phyloP scores from a whole-genome alignment of 352 stramenopile genomes.

The Phytopythium cucurbitacearum region DNA sequence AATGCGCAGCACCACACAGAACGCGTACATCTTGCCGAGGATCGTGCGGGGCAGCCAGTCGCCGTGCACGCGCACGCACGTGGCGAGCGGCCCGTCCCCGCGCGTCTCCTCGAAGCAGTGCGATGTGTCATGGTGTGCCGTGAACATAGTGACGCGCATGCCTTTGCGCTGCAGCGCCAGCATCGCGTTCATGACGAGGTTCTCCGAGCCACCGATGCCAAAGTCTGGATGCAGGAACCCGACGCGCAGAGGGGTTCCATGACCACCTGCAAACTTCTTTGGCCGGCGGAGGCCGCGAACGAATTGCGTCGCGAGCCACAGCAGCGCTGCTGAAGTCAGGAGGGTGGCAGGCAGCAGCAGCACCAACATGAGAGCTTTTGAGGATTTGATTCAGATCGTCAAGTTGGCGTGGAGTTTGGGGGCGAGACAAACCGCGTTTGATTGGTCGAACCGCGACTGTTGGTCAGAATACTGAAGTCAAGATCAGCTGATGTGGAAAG shows the following conservation, averaged over 20 bases:
- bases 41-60: constrained; percentile 93
- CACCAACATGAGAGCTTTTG: too few species aligned
- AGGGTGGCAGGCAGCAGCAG: too few species aligned
- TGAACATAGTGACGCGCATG: constrained; percentile 91
- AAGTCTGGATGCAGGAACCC: constrained; percentile 98
- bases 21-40: constrained; percentile 83
- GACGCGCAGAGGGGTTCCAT: constrained; percentile 40
- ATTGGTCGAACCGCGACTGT: too few species aligned
- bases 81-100: constrained; percentile 66
- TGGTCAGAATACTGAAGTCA: too few species aligned
- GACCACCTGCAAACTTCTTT: too few species aligned
- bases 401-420: too few species aligned
- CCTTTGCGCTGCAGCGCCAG: constrained; percentile 82
- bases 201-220: constrained; percentile 96
- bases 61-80: constrained; percentile 88
- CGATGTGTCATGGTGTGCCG: constrained; percentile 92
- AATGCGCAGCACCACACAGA: constrained; percentile 93
- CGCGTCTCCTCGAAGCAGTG: constrained; percentile 96
- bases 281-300: too few species aligned
- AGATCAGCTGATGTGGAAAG: too few species aligned
- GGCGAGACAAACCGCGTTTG: too few species aligned
- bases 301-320: too few species aligned
- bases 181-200: constrained; percentile 90
- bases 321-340: too few species aligned
- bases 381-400: too few species aligned